A percentile compares a stretch with the other conserved stretches of the same genome.
phyloP scores from a whole-genome alignment of 148 eudicot species.

The Camellia granthamiana region DNA sequence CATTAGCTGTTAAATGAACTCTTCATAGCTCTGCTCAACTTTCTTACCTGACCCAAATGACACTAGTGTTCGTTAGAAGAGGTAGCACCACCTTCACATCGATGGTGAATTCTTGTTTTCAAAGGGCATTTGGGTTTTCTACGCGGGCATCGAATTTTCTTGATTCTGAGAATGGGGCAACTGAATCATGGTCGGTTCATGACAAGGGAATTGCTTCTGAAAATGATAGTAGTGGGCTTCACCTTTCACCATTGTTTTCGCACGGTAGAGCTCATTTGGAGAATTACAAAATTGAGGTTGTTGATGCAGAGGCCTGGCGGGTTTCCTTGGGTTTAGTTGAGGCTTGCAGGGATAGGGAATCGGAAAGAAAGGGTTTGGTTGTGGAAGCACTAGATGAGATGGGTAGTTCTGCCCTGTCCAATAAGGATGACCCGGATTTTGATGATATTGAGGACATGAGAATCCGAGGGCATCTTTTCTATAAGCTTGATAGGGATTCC shows the following conservation, averaged over 20 bases:
- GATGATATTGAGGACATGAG: conserved; percentile 94
- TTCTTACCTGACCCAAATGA: conserved; percentile 3
- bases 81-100: background rate
- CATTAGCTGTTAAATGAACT: background rate
- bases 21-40: background rate
- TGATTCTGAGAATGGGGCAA: conserved; percentile 18
- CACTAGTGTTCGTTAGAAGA: conserved; percentile 26
- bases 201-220: conserved; percentile 19
- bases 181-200: conserved; percentile 5
- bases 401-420: background rate
- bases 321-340: conserved; percentile 56
- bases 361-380: conserved; percentile 5
- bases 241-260: conserved; percentile 36
- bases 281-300: conserved; percentile 47
- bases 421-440: conserved; percentile 37
- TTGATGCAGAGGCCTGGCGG: conserved; percentile 71
- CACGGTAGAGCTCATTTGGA: conserved; percentile 23
- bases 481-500: conserved; percentile 74
- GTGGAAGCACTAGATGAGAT: conserved; percentile 28
- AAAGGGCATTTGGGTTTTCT: conserved; percentile 7
- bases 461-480: conserved; percentile 60
- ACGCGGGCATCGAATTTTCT: conserved; percentile 8
- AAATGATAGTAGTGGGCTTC: conserved; percentile 19
- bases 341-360: conserved; percentile 34
- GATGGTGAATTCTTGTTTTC: conserved; percentile 1